phyloP scores from a whole-genome alignment of 345 rosid species.

The Pistacia vera region DNA sequence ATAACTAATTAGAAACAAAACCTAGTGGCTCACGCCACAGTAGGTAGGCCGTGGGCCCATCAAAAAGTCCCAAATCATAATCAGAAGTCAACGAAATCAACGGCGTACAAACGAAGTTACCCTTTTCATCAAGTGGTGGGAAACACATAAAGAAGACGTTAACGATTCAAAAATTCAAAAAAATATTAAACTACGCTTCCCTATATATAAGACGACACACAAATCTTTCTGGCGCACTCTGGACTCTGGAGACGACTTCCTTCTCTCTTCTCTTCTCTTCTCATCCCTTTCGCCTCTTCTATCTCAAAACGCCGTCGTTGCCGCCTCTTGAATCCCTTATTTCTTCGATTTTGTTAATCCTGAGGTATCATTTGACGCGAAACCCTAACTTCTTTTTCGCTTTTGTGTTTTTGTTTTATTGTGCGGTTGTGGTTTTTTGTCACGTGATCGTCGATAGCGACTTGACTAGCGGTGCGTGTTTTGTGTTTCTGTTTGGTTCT shows the following conservation, averaged over 20 bases:
- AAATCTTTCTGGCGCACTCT: conserved; percentile 6
- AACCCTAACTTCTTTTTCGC: neutral
- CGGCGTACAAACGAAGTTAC: neutral
- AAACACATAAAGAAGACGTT: conserved; percentile 24
- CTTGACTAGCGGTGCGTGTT: neutral
- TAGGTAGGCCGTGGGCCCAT: neutral
- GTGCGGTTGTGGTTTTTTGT: neutral
- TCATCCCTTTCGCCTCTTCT: too few relatives aligned
- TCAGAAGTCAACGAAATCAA: neutral
- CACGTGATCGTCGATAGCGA: conserved; percentile 10
- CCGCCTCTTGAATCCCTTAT: neutral
- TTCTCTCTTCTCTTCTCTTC: neutral
- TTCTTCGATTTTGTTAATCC: neutral
- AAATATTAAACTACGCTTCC: neutral
- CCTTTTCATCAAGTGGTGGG: neutral
- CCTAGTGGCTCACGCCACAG: neutral
- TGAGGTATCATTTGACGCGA: neutral
- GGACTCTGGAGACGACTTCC: neutral
- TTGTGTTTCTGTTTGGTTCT: neutral
- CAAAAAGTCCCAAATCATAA: neutral
- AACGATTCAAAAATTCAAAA: conserved; percentile 31
- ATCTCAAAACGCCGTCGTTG: neutral
- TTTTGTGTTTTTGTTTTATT: too few relatives aligned
- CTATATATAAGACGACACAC: neutral
- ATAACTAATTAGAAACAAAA: neutral